Evolutionary conservation across 1,139 yeast species (phyloP), one percentile per base, ranked within the genome.

Genomic region (Sugiyamaella sp.): DNA sequence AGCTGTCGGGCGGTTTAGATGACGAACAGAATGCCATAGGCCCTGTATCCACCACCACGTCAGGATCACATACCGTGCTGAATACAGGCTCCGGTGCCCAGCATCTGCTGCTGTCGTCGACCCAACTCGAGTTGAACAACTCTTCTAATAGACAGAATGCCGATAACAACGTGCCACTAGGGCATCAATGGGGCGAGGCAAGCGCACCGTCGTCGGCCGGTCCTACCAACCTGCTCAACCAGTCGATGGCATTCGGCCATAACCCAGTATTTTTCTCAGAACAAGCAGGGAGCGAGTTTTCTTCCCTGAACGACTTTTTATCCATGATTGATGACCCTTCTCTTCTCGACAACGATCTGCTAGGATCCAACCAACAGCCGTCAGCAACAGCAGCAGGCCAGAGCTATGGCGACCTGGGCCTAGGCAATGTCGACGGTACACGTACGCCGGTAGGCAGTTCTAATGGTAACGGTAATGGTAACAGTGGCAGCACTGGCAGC

Each of bases 261-360:
- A 65, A 63, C 51, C 69, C 95, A 0, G 81, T 86, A 53, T 89
- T 89, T 71, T 87, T 83, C 60, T 86, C 96, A 0, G 96, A 90
- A 65, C 96, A 89, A 69, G 96, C 95, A 0, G 96, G 96, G 2
- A 85, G 95, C 44, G 98, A 91, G 71, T 90, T 91, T 67, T 85
- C 91, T 58, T 89, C 97, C 0, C 76, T 91, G 60, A 90, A 89
- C 60, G 97, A 90, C 66, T 91, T 91, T 65, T 74, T 91, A 53
- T 84, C 93, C 2, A 89, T 91, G 89, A 82, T 91, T 49, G 97
- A 90, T 65, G 96, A 89, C 66, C 90, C 95, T 0, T 81, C 82
- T 47, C 54, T 63, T 43, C 56, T 63, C 21, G 55, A 45, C 16
- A 49, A 53, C 12, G 43, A 27, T 9, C 40, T 48, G 17, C 39